Percentiles rank a stretch among this genome's conserved stretches.
These are phyloP conservation scores for Lenwebbia sp. DNA, from an alignment of 345 rosid species.

Conservation along the genomic window DNA sequence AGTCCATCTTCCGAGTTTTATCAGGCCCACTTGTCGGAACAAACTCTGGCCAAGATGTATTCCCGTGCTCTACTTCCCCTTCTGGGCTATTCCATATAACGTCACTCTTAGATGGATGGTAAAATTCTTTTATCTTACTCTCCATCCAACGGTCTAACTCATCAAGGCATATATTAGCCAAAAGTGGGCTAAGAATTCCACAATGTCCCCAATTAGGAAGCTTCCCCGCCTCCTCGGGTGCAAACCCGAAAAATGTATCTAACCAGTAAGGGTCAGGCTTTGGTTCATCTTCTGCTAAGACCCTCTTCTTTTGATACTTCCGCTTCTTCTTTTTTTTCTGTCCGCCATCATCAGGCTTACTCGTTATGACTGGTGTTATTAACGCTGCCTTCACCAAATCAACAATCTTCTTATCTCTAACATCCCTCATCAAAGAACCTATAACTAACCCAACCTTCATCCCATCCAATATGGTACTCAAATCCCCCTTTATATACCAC, in stretches of 20 bases:
- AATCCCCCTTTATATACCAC: slow-evolving; percentile 89
- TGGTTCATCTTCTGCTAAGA: slow-evolving; percentile 96
- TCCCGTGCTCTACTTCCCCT: slow-evolving; percentile 90
- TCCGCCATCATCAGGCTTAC: slow-evolving; percentile 33
- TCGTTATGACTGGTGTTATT: slow-evolving; percentile 75
- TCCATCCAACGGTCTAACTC: slow-evolving; percentile 92
- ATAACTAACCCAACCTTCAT: slow-evolving; percentile 80
- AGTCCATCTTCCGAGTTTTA: slow-evolving; percentile 90
- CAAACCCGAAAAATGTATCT: slow-evolving; percentile 87
- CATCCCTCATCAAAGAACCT: slow-evolving; percentile 82
- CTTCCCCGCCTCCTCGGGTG: slow-evolving; percentile 95
- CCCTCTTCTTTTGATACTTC: slow-evolving; percentile 89
- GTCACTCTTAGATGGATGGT: slow-evolving; percentile 80
- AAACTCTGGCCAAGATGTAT: slow-evolving; percentile 96
- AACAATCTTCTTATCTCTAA: slow-evolving; percentile 88
- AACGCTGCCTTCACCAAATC: slow-evolving; percentile 76
- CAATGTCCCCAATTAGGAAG: slow-evolving; percentile 94
- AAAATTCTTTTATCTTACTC: slow-evolving; percentile 73
- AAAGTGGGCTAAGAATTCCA: slow-evolving; percentile 85
- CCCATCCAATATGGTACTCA: slow-evolving; percentile 87
- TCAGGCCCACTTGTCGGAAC: slow-evolving; percentile 99
- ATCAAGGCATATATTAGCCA: slow-evolving; percentile 82
- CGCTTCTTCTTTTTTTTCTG: slow-evolving; percentile 75
- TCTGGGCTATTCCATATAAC: slow-evolving; percentile 92
- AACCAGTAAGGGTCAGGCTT: slow-evolving; percentile 99